Evolutionary conservation across 768 basidiomycete genomes (phyloP), one percentile per base, ranked within the genome.

Genomic region (Cyclocybe aegerita): DNA sequence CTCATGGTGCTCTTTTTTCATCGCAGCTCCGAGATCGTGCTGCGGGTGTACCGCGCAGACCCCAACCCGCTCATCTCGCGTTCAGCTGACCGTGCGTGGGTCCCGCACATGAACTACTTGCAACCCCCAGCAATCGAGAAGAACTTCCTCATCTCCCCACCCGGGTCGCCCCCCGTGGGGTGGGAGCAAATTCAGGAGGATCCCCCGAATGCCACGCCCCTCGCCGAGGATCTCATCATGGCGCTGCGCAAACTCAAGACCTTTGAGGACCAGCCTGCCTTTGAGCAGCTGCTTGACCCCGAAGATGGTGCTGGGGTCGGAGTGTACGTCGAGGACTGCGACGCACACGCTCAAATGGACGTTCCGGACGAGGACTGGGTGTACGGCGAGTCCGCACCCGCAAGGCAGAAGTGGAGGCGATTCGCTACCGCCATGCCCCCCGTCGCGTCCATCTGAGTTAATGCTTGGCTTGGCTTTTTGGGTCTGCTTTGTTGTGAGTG

Each of bases 61-160:
- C 79, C 82, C 12, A 88, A 85, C 51, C 83, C 86, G 2, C 67
- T 90, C 42, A 70, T 77, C 47, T 67, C 67, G 2, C 59, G 54
- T 4, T 23, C 23, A 16, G 64, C 64, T 17, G 61, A 63, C 11
- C 60, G 49, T 44, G 63, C 59, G 9, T 62, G 59, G 54, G 60
- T 76, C n/a, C 73, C 75, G 15, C 70, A 67, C 35, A 68, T 63
- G n/a, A 72, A 77, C 58, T 83, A 85, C 60, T 79, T 95, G 33
- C 80, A 77, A 37, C 93, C 94, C 0, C 96, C 96, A 0, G 70
- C 78, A 0, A 58, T 85, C 35, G 89, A 94, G 59, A 93, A 93
- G 70, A 98, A 98, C 71, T 98, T 98, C 70, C 79, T 99, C 41
- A 95, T 99, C 55, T 98, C 97, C 0, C 97, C 97, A 0, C 97